These are phyloP conservation scores for Vicia villosa DNA, from an alignment of 306 rosid genomes.

Conservation along the genomic window DNA sequence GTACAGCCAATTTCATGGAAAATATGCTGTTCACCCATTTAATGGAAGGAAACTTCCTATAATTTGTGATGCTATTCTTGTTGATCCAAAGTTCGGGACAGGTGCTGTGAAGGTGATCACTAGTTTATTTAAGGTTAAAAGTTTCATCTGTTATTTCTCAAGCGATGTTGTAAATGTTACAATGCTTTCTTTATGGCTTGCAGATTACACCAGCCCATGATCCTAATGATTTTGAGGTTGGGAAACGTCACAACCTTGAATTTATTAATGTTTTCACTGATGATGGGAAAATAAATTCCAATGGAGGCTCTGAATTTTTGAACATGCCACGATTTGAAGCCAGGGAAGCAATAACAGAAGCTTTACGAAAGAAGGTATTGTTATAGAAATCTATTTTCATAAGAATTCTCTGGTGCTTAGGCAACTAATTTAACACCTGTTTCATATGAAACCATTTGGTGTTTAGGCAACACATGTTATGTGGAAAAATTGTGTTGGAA, in stretches of 20 bases:
- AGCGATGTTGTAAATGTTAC: slow-evolving; percentile 19
- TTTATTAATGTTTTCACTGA: slow-evolving; percentile 80
- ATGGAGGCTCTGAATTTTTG: slow-evolving; percentile 83
- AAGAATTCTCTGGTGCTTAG: slow-evolving; percentile 20
- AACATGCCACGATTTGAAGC: slow-evolving; percentile 90
- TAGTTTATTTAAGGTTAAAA: slow-evolving; percentile 11
- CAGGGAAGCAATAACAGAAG: slow-evolving; percentile 71
- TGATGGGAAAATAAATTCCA: slow-evolving; percentile 84
- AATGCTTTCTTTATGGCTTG: slow-evolving; percentile 38
- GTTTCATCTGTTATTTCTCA: slow-evolving; percentile 19
- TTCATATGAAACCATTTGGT: slow-evolving; percentile 22
- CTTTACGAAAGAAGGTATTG: slow-evolving; percentile 80
- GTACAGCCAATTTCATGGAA: slow-evolving; percentile 79
- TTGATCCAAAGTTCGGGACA: slow-evolving; percentile 87
- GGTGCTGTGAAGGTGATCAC: slow-evolving; percentile 93
- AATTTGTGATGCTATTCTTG: slow-evolving; percentile 83
- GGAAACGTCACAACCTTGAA: slow-evolving; percentile 83
- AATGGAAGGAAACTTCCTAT: slow-evolving; percentile 82
- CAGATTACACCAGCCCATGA: slow-evolving; percentile 99
- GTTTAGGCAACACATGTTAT: not conserved
- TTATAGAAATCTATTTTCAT: slow-evolving; percentile 22
- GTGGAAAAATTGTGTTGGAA: slow-evolving; percentile 14
- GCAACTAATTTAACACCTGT: not conserved
- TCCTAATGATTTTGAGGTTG: slow-evolving; percentile 95
- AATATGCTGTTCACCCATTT: slow-evolving; percentile 87